phyloP scores from a whole-genome alignment of 192 early-diverging fungal genomes.

The Linnemannia exigua region DNA sequence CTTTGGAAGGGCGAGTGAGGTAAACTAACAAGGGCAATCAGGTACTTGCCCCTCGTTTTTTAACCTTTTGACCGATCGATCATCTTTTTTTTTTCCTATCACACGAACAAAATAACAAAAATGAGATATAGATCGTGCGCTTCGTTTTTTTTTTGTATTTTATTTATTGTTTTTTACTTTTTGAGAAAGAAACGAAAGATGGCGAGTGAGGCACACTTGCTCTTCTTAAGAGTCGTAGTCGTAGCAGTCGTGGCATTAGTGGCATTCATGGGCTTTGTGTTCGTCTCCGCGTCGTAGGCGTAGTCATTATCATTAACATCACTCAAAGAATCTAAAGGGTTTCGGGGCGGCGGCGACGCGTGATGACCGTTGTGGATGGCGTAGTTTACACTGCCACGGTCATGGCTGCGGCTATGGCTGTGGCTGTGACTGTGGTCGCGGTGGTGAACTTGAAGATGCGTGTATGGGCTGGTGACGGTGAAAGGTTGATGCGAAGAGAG shows the following conservation, averaged over 20 bases:
- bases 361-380: too few relatives aligned
- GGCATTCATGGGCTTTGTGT: background rate
- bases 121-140: background rate
- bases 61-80: background rate
- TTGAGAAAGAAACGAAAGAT: conserved; percentile 21
- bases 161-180: background rate
- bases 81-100: background rate
- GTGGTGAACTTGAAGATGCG: too few relatives aligned
- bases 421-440: too few relatives aligned
- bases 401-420: too few relatives aligned
- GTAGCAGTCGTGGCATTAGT: background rate
- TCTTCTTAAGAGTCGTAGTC: background rate
- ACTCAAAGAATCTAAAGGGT: too few relatives aligned
- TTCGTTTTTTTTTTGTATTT: background rate
- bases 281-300: background rate
- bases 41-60: too few relatives aligned
- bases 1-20: too few relatives aligned
- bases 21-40: too few relatives aligned
- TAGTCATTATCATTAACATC: conserved; percentile 3
- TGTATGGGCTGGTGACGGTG: too few relatives aligned
- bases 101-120: background rate
- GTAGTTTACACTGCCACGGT: too few relatives aligned
- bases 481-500: too few relatives aligned
- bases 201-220: background rate
- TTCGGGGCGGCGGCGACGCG: too few relatives aligned